Evolutionary conservation across 2,329 filamentous ascomycete genomes (phyloP).

Genomic region (Pseudogymnoascus sp.): DNA sequence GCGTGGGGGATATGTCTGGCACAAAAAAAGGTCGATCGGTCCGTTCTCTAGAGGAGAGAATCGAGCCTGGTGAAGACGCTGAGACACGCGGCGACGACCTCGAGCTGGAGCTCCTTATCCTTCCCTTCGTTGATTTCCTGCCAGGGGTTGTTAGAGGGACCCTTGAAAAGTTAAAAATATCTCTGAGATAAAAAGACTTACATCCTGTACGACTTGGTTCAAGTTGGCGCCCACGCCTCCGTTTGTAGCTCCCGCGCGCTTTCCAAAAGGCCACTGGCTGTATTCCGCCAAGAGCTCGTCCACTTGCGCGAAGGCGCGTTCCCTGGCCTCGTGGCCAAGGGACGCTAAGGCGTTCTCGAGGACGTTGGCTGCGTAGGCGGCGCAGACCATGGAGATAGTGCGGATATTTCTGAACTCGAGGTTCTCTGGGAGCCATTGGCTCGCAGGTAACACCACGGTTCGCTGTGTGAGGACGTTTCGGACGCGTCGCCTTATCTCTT

Average conservation of each 20-base stretch:
- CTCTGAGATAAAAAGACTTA: conserved; percentile 27
- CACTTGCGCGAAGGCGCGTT: conserved; percentile 92
- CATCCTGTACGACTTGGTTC: conserved; percentile 74
- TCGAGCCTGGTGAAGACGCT: conserved; percentile 97
- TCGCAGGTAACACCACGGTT: conserved; percentile 80
- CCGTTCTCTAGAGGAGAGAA: conserved; percentile 63
- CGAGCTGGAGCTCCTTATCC: conserved; percentile 91
- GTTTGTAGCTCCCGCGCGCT: conserved; percentile 60
- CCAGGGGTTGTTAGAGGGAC: background rate
- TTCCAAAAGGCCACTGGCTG: conserved; percentile 93
- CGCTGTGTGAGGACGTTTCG: conserved; percentile 87
- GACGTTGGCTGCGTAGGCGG: conserved; percentile 94
- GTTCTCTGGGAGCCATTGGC: conserved; percentile 85
- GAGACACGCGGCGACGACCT: conserved; percentile 89
- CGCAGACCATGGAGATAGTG: conserved; percentile 93
- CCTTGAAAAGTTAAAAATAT: background rate
- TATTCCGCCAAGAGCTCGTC: conserved; percentile 94
- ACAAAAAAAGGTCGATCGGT: background rate
- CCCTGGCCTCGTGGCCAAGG: conserved; percentile 85
- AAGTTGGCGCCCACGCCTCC: conserved; percentile 88
- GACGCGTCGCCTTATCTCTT: conserved; percentile 89
- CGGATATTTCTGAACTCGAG: conserved; percentile 90
- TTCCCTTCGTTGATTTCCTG: conserved; percentile 75
- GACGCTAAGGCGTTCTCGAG: conserved; percentile 95
- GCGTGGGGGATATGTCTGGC: background rate